Base-by-base conservation (phyloP, 176 grass and related monocot genomes). In the Rhynchospora breviuscula region DNA sequence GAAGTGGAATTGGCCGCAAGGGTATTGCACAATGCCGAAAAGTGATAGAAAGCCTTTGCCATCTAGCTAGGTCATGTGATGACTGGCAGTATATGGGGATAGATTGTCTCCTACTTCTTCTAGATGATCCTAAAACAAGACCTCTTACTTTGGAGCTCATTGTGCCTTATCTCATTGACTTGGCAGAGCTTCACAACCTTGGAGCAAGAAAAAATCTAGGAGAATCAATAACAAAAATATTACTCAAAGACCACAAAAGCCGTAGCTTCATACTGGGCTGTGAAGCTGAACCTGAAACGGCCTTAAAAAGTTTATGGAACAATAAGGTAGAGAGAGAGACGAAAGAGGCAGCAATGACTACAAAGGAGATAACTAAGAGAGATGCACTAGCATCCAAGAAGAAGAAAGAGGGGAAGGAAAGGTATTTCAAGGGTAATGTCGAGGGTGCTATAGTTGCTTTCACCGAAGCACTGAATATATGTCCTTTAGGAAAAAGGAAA, bases 31-130 rank as follows among this genome's bases (percentile, higher is more conserved):
- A 44, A 47, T 90, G 89, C 71, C 72, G 46, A 7, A 86, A 93
- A 33, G 90, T 83, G 40, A 82, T 99, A 10, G 57, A 64, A 51
- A 70, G 96, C 33, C 89, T 99, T 48, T 93, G 93, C 44, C 85
- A 91, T 68, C 91, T 95, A 49, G 82, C 89, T 40, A 83, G 91
- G 7, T 99, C 96, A 35, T 99, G 93, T 3, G 91, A 95, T 15
- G 93, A 99, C 85, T 95, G 96, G 96, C 96, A 99, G 85, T 95
- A 99, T 84, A 99, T 99, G 93, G 89, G 91, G 19, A 81, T 99
- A n/a, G 96, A 99, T 76, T 99, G 96, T 88, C 57, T 99, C 83
- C 87, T 99, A 3, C 80, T 93, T 58, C 96, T 99, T 8, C 79
- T 95, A 18, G 66, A 89, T 33, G 91, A 95, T 65, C 56, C 17